phyloP scores from a whole-genome alignment of 1,284 basidiomycete genomes.

The Thecaphora thlaspeos region DNA sequence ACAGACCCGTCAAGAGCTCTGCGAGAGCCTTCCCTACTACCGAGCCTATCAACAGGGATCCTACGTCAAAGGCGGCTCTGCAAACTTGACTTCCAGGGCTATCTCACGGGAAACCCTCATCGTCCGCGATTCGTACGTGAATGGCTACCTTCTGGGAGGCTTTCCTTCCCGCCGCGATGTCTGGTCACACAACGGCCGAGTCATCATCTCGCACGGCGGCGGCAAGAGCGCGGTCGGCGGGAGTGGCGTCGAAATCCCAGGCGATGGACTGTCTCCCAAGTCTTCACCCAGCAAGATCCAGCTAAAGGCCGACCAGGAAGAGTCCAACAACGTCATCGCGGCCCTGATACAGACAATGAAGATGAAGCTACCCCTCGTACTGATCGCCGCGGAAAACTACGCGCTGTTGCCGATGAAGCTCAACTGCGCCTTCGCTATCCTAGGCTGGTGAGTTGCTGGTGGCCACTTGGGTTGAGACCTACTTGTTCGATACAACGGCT shows the following conservation, averaged over 20 bases:
- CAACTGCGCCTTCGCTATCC: slow-evolving; percentile 31
- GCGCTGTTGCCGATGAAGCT: slow-evolving; percentile 26
- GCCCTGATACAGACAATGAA: slow-evolving; percentile 23
- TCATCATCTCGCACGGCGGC: slow-evolving; percentile 40
- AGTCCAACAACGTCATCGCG: slow-evolving; percentile 18
- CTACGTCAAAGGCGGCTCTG: slow-evolving; percentile 17
- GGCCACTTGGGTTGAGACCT: too few relatives aligned
- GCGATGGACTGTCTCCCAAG: too few relatives aligned
- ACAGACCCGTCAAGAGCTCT: slow-evolving; percentile 37
- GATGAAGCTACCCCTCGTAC: slow-evolving; percentile 21
- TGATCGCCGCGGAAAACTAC: slow-evolving; percentile 30
- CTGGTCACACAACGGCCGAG: slow-evolving; percentile 23
- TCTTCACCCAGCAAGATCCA: not conserved
- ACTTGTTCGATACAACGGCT: too few relatives aligned
- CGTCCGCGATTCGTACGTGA: slow-evolving; percentile 18
- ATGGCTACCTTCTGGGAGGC: slow-evolving; percentile 39
- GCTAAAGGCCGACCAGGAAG: slow-evolving; percentile 28
- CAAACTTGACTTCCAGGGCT: too few relatives aligned
- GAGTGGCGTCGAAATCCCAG: not conserved
- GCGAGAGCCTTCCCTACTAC: slow-evolving; percentile 40
- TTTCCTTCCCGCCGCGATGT: slow-evolving; percentile 31
- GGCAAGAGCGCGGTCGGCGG: slow-evolving; percentile 13
- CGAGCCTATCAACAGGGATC: slow-evolving; percentile 35
- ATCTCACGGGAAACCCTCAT: not conserved
- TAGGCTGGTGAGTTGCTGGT: slow-evolving; percentile 23